These are phyloP conservation scores for Daldinia sp. DNA, from an alignment of 2,329 filamentous ascomycete genomes.

Conservation along the genomic window DNA sequence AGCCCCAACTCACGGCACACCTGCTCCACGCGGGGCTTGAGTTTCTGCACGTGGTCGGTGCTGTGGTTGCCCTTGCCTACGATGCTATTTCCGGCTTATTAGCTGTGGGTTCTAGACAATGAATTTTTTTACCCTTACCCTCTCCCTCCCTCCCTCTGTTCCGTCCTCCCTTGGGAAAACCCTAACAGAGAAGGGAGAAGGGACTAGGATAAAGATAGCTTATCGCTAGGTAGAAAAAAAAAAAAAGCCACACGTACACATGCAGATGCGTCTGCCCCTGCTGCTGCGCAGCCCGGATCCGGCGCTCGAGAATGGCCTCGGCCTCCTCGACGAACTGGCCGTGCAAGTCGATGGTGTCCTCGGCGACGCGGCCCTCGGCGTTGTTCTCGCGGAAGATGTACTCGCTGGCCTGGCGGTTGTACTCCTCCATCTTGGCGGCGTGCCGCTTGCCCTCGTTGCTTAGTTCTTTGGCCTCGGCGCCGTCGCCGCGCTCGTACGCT, in stretches of 20 bases:
- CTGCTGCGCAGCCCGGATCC: slow-evolving; percentile 79
- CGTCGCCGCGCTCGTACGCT: slow-evolving; percentile 85
- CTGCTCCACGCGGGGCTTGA: slow-evolving; percentile 93
- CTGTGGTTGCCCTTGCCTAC: slow-evolving; percentile 96
- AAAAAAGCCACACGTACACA: slow-evolving; percentile 60
- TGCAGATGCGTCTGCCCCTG: slow-evolving; percentile 84
- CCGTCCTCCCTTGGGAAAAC: background rate
- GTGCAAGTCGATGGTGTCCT: slow-evolving; percentile 92
- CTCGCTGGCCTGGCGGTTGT: slow-evolving; percentile 90
- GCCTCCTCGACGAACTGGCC: slow-evolving; percentile 96
- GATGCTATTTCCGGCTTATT: slow-evolving; percentile 60
- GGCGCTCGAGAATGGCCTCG: slow-evolving; percentile 84
- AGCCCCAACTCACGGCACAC: slow-evolving; percentile 85
- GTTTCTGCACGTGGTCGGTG: slow-evolving; percentile 82
- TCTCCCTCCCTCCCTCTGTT: background rate
- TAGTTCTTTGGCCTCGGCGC: slow-evolving; percentile 81
- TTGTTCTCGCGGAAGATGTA: slow-evolving; percentile 98
- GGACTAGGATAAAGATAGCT: background rate
- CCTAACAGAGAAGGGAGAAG: background rate
- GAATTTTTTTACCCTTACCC: background rate
- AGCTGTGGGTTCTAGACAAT: background rate
- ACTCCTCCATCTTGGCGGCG: slow-evolving; percentile 82
- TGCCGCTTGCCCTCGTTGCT: slow-evolving; percentile 84
- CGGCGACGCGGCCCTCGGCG: slow-evolving; percentile 73
- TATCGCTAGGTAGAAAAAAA: background rate